These are phyloP conservation scores for Populus pruinosa DNA, from an alignment of 345 rosid genomes.

Conservation along the genomic window DNA sequence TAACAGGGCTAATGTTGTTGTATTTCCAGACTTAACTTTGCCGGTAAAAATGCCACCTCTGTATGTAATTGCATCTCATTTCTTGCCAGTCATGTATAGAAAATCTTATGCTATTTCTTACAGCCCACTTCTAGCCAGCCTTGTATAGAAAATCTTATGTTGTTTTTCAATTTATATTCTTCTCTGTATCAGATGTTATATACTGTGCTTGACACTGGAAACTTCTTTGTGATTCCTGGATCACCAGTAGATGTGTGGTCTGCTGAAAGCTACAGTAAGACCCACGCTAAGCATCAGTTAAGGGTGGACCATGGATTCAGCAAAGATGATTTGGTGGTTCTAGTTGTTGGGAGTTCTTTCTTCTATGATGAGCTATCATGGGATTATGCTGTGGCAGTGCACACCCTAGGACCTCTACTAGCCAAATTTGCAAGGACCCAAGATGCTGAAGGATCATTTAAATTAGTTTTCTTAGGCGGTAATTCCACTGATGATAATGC, in stretches of 20 bases:
- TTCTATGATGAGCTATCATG: conserved; percentile 67
- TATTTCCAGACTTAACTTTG: conserved; percentile 74
- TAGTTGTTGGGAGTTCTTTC: conserved; percentile 82
- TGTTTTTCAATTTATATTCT: conserved; percentile 30
- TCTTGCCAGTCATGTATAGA: neutral
- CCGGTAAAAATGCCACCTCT: conserved; percentile 50
- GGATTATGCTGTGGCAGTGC: conserved; percentile 87
- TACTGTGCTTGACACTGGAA: conserved; percentile 88
- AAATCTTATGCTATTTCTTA: too few relatives aligned
- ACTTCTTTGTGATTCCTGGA: conserved; percentile 95
- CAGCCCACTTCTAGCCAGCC: neutral
- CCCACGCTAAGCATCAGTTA: conserved; percentile 53
- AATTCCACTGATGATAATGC: conserved; percentile 73
- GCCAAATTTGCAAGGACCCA: conserved; percentile 66
- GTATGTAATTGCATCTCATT: neutral
- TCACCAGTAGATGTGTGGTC: conserved; percentile 88
- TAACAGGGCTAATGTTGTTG: conserved; percentile 69
- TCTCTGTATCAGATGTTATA: conserved; percentile 75
- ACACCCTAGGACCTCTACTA: conserved; percentile 71
- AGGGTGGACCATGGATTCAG: conserved; percentile 58
- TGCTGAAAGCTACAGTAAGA: conserved; percentile 65
- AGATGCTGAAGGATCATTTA: conserved; percentile 53
- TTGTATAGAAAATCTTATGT: conserved; percentile 20
- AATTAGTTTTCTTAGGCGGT: conserved; percentile 80
- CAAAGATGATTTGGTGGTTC: conserved; percentile 63